Evolutionary conservation across 257 asterid species (phyloP).

Genomic region (Gentiana macrophylla): DNA sequence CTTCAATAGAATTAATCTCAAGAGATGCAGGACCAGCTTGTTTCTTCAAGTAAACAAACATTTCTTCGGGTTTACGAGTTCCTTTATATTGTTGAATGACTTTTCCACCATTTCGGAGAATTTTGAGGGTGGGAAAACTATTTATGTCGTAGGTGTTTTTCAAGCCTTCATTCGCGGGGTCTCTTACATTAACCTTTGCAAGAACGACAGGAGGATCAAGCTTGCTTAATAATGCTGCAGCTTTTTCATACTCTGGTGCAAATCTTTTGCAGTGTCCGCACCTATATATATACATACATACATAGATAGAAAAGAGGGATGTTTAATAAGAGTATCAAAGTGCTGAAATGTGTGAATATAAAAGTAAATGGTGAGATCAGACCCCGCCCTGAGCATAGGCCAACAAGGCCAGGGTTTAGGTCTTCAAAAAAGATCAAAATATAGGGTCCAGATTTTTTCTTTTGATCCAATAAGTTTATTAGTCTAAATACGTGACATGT

Average conservation of each 20-base stretch:
- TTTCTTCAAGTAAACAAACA: conserved; percentile 53
- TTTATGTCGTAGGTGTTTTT: conserved; percentile 47
- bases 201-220: conserved; percentile 59
- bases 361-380: no score
- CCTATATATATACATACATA: conserved; percentile 2
- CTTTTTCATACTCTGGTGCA: conserved; percentile 53
- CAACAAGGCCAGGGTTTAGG: no score
- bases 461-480: no score
- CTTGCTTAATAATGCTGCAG: conserved; percentile 56
- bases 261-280: conserved; percentile 14
- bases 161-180: conserved; percentile 39
- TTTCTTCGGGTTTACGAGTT: conserved; percentile 80
- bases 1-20: conserved; percentile 58
- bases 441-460: no score
- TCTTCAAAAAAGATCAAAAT: no score
- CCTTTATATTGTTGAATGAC: conserved; percentile 57
- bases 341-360: no score
- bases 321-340: no score
- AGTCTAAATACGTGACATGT: no score
- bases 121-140: conserved; percentile 81
- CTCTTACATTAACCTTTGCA: conserved; percentile 71
- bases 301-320: no score
- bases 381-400: no score
- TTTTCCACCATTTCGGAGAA: conserved; percentile 68
- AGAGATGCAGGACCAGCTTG: conserved; percentile 78